Conservation (phyloP, 2,329 filamentous ascomycete genomes). For the Penicillium sp. region DNA sequence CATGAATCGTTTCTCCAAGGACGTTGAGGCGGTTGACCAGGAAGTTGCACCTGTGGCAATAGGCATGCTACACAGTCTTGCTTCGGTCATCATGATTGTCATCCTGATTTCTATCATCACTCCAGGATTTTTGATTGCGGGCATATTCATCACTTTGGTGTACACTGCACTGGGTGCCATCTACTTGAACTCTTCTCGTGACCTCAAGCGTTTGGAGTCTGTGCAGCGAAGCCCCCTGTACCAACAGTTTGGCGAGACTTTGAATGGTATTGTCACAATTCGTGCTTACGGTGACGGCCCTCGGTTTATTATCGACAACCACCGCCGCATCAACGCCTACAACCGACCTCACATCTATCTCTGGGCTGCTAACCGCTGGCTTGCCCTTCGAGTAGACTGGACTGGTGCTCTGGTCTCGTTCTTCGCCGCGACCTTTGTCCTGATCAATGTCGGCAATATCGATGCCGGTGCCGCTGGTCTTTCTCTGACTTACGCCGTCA, state of each 20-base stretch:
- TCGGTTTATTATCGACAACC: conserved; percentile 89
- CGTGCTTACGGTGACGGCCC: conserved; percentile 93
- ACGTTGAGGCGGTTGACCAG: conserved; percentile 91
- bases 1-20: conserved; percentile 98
- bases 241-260: conserved; percentile 95
- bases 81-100: conserved; percentile 78
- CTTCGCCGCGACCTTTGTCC: conserved; percentile 88
- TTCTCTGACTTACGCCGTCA: conserved; percentile 92
- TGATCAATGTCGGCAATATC: conserved; percentile 76
- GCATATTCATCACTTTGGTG: conserved; percentile 75
- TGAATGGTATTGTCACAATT: conserved; percentile 94
- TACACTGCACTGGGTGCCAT: conserved; percentile 84
- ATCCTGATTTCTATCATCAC: conserved; percentile 85
- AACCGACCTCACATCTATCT: conserved; percentile 92
- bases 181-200: conserved; percentile 89
- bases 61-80: conserved; percentile 65
- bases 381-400: conserved; percentile 86
- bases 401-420: conserved; percentile 90
- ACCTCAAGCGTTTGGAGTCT: conserved; percentile 92
- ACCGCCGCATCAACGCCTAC: conserved; percentile 83
- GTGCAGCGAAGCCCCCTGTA: conserved; percentile 92
- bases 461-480: conserved; percentile 91
- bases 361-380: conserved; percentile 96
- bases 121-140: conserved; percentile 85
- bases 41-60: conserved; percentile 93